Evolutionary conservation across 1,284 basidiomycete genomes (phyloP), one percentile per base, ranked within the genome.

Genomic region (Ustilago trichophora): DNA sequence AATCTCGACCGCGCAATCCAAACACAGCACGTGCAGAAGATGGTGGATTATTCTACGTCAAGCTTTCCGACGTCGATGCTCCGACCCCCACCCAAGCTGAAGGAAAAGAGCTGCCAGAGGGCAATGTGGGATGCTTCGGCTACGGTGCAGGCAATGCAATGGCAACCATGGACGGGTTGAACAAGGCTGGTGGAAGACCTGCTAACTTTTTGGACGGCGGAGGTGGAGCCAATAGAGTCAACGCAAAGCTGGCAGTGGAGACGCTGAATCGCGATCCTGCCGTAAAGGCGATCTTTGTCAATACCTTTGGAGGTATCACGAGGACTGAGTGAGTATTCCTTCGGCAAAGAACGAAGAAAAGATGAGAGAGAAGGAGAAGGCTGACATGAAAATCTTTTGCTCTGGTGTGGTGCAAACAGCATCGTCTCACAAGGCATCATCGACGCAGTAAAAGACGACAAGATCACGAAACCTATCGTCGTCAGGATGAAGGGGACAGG

Each of bases 181-280:
- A 56, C 22, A 33, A 48, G 6, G 72, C 55, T 6, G 72, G 74
- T 19, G 74, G 72, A 9, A 8, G 62, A 22, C 72, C 72, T 5
- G 68, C 74, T 8, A 76, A 76, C 54, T 76, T 76, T 27, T 31
- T 76, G 9, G 74, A 76, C 32, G 74, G 74, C 7, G 74, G 74
- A 9, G 74, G 74, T 3, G 72, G 74, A 16, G 72, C 72, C 7
- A 75, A 65, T 18, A 32, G 56, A 10, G 31, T 42, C 34, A 76
- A 76, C 21, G 60, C 74, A 15, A 70, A 62, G 29, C 25, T 68
- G 16, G 74, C 74, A 2, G 66, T 76, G 15, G 65, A 72, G 51
- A 76, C 65, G 15, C 49, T 76, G 13, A 66, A 69, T 38, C 25
- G 65, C n/a, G 70, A 76, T 42, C 47, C 54, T 1, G 59, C 59